These are phyloP conservation scores for Leccinum subrobustum DNA, from an alignment of 1,284 basidiomycete genomes.

Conservation along the genomic window DNA sequence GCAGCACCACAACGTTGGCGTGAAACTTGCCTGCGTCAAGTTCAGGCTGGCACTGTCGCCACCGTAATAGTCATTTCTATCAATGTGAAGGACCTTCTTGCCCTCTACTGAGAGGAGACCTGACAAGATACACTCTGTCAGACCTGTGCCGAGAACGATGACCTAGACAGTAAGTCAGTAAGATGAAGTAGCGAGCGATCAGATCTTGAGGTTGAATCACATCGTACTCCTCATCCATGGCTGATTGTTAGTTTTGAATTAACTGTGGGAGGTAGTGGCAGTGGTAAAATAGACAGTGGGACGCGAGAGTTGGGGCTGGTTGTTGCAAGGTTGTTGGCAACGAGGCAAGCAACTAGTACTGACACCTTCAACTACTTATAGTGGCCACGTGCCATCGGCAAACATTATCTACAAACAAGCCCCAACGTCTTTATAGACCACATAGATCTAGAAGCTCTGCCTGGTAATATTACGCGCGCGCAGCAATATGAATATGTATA, in stretches of 20 bases:
- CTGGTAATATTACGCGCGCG: conserved; percentile 8
- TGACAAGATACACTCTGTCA: conserved; percentile 98
- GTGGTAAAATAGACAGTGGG: conserved; percentile 15
- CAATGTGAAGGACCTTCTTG: conserved; percentile 99
- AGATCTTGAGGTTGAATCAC: conserved; percentile 42
- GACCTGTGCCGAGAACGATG: conserved; percentile 92
- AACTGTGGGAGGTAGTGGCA: conserved; percentile 13
- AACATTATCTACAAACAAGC: conserved; percentile 9
- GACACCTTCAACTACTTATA: conserved; percentile 26
- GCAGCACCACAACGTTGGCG: conserved; percentile 8
- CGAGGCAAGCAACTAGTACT: conserved; percentile 1
- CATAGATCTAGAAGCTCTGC: background rate
- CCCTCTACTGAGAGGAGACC: conserved; percentile 97
- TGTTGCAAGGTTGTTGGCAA: conserved; percentile 10
- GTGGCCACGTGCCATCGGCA: conserved; percentile 23
- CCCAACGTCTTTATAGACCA: background rate
- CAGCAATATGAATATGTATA: conserved; percentile 2
- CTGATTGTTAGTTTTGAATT: conserved; percentile 25
- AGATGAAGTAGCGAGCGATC: conserved; percentile 9
- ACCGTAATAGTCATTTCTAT: conserved; percentile 99
- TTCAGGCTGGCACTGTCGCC: conserved; percentile 97
- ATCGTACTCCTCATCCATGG: conserved; percentile 90
- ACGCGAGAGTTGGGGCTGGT: conserved; percentile 4
- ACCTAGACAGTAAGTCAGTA: conserved; percentile 53
- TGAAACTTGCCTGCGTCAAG: conserved; percentile 80